These are phyloP conservation scores for Tulasnella sp. DNA, from an alignment of 768 basidiomycete species.

Conservation along the genomic window DNA sequence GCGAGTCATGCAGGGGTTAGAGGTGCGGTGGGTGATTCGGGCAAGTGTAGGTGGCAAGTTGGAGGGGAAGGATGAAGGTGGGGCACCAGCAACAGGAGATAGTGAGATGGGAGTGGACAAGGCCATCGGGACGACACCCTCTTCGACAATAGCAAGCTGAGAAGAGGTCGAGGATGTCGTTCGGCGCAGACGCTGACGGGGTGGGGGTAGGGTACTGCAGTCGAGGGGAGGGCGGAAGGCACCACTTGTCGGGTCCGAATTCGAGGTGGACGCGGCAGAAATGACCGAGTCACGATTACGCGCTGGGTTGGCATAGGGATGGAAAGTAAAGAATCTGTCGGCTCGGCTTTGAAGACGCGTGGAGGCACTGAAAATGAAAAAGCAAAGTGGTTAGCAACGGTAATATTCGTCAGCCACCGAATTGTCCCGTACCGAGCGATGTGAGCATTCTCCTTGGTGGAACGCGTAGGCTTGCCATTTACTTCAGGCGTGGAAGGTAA, in stretches of 20 bases:
- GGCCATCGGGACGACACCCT: background rate
- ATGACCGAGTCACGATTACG: conserved; percentile 7
- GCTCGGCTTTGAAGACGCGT: conserved; percentile 24
- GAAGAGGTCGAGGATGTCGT: conserved; percentile 24
- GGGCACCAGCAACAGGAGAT: background rate
- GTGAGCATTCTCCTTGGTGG: conserved; percentile 20
- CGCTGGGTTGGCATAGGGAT: conserved; percentile 21
- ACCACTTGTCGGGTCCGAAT: conserved; percentile 16
- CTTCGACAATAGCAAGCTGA: conserved; percentile 21
- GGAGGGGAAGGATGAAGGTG: background rate
- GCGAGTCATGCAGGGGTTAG: conserved; percentile 22
- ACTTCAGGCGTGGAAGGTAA: conserved; percentile 12
- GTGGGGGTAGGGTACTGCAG: background rate
- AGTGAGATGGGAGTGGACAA: background rate
- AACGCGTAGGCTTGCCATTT: background rate
- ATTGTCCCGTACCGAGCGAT: conserved; percentile 22
- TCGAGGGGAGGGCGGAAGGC: background rate
- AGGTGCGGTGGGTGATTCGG: conserved; percentile 22
- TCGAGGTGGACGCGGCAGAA: conserved; percentile 9
- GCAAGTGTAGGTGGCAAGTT: conserved; percentile 6
- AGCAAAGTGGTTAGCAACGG: background rate
- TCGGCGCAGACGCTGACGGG: conserved; percentile 19
- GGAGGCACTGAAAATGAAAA: background rate
- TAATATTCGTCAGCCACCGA: background rate
- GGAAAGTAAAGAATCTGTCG: conserved; percentile 26